Percentiles rank a stretch among this genome's conserved stretches.
These are phyloP conservation scores for Phalaenopsis hybrid DNA, from an alignment of 116 monocot species.

Conservation along the genomic window DNA sequence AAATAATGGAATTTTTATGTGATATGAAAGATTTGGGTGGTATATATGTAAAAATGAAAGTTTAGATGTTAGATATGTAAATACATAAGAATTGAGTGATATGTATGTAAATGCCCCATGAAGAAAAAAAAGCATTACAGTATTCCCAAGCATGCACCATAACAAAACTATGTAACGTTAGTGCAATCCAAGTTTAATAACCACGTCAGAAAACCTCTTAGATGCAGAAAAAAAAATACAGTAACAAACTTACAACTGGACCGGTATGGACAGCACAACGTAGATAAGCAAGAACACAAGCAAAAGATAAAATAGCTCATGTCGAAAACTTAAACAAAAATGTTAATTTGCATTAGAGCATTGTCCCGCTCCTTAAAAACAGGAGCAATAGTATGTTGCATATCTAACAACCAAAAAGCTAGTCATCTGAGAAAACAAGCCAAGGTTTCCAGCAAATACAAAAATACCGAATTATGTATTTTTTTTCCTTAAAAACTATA, in stretches of 20 bases:
- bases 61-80: too few species aligned
- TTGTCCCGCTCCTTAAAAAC: neutral
- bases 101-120: too few species aligned
- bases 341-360: neutral
- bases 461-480: neutral
- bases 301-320: neutral
- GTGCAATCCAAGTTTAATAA: neutral
- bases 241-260: conserved; percentile 1
- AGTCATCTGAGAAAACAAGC: neutral
- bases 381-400: neutral
- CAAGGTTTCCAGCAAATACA: neutral
- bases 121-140: too few species aligned
- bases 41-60: too few species aligned
- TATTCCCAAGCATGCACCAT: neutral
- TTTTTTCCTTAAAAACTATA: neutral
- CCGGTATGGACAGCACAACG: neutral
- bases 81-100: too few species aligned
- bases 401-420: neutral
- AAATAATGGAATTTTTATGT: too few species aligned
- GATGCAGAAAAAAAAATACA: neutral
- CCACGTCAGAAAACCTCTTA: neutral
- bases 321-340: neutral
- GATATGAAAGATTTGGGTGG: too few species aligned
- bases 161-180: neutral
- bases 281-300: neutral